These are phyloP conservation scores for Cladosporium sphaerospermum DNA, from an alignment of 2,329 filamentous ascomycete species.

Conservation along the genomic window DNA sequence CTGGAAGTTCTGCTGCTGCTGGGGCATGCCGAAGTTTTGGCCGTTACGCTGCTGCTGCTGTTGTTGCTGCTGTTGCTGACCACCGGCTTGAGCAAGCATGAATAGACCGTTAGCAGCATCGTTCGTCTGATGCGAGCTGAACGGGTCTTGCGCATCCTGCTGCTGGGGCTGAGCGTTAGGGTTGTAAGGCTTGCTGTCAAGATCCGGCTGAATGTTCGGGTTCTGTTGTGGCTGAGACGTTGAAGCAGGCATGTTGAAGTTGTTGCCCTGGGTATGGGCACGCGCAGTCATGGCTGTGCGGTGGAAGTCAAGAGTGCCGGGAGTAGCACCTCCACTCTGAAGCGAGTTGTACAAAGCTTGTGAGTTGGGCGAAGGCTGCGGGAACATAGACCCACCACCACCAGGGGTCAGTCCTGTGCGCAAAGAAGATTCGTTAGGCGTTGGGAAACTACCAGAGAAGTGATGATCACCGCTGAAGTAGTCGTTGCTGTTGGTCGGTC, in stretches of 20 bases:
- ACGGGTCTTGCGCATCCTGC: conserved; percentile 52
- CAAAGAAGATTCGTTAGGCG: conserved; percentile 91
- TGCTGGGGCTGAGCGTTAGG: conserved; percentile 42
- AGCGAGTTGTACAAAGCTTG: conserved; percentile 75
- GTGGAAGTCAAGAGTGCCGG: conserved; percentile 88
- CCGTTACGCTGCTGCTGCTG: conserved; percentile 39
- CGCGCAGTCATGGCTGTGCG: conserved; percentile 80
- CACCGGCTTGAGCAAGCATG: conserved; percentile 71
- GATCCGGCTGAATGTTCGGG: conserved; percentile 33
- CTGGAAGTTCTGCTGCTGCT: conserved; percentile 41
- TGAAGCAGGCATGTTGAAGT: conserved; percentile 31
- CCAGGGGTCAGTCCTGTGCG: conserved; percentile 89
- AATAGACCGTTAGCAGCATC: conserved; percentile 93
- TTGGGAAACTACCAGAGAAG: conserved; percentile 79
- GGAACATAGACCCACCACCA: conserved; percentile 95
- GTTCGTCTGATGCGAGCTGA: conserved; percentile 81
- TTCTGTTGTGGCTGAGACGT: conserved; percentile 41
- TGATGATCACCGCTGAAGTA: conserved; percentile 72
- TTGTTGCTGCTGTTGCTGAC: conserved; percentile 42
- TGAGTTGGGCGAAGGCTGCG: conserved; percentile 79
- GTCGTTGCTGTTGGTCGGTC: conserved; percentile 63
- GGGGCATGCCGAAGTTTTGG: conserved; percentile 37
- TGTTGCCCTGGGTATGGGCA: conserved; percentile 45
- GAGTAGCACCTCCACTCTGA: conserved; percentile 76
- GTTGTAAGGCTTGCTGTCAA: conserved; percentile 46